These are phyloP conservation scores for Cercophora samala DNA, from an alignment of 495 filamentous ascomycete genomes.

Conservation along the genomic window DNA sequence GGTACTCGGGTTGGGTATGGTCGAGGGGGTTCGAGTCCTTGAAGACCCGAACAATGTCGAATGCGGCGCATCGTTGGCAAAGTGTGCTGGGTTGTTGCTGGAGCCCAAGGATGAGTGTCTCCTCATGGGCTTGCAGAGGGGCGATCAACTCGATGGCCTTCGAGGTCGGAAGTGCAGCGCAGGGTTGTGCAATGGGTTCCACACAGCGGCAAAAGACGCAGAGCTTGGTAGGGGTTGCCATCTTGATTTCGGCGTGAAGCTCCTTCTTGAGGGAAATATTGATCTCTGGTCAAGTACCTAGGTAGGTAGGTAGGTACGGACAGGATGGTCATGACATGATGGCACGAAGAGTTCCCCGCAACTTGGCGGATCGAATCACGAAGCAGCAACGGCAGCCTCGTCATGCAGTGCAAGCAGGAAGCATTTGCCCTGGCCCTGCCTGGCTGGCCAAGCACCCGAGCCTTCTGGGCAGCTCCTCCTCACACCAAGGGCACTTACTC, in stretches of 20 bases:
- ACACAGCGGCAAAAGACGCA: neutral
- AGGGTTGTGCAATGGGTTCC: neutral
- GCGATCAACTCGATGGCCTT: neutral
- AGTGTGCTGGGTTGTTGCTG: slow-evolving; percentile 10
- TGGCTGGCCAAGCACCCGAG: no score
- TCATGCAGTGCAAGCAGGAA: no score
- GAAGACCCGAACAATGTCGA: slow-evolving; percentile 11
- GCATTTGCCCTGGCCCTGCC: no score
- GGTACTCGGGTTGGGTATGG: neutral
- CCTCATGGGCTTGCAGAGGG: slow-evolving; percentile 11
- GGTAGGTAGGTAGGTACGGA: neutral
- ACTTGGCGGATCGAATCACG: neutral
- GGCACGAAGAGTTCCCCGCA: neutral
- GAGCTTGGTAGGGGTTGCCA: neutral
- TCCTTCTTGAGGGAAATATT: no score
- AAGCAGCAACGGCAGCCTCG: no score
- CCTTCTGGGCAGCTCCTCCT: no score
- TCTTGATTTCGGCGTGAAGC: neutral
- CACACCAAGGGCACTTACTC: no score
- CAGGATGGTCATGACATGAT: no score
- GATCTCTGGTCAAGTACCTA: neutral
- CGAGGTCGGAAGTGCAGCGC: neutral
- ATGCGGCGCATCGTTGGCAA: slow-evolving; percentile 18
- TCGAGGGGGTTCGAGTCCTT: neutral
- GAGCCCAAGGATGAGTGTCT: neutral